phyloP scores from a whole-genome alignment of 1,284 basidiomycete species.

The Cerioporus squamosus region DNA sequence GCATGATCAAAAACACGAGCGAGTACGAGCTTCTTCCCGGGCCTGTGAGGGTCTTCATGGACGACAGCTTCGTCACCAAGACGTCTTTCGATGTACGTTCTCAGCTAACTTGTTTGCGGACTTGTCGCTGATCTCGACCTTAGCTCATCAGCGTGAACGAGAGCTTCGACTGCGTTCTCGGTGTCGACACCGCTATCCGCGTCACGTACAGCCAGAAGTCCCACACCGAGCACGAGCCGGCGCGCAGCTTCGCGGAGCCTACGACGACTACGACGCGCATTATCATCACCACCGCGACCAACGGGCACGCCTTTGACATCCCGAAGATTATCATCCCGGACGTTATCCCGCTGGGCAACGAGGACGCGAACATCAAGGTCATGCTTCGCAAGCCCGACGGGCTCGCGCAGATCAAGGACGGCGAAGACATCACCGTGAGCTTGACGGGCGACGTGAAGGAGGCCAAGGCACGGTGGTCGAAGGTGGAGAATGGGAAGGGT shows the following conservation, averaged over 20 bases:
- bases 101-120: conserved; percentile 47
- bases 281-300: conserved; percentile 47
- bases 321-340: conserved; percentile 51
- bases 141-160: conserved; percentile 53
- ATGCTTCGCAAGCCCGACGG: conserved; percentile 50
- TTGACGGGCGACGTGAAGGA: not conserved
- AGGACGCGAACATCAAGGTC: conserved; percentile 45
- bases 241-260: conserved; percentile 43
- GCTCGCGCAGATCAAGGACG: conserved; percentile 49
- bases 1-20: conserved; percentile 54
- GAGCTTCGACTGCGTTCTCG: conserved; percentile 57
- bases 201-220: conserved; percentile 2
- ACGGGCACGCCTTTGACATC: conserved; percentile 51
- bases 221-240: conserved; percentile 33
- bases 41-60: conserved; percentile 51
- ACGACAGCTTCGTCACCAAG: conserved; percentile 54
- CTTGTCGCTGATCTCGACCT: conserved; percentile 41
- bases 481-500: conserved; percentile 19
- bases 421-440: conserved; percentile 39
- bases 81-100: conserved; percentile 46
- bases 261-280: conserved; percentile 48
- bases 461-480: conserved; percentile 30
- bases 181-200: conserved; percentile 45
- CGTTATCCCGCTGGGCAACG: conserved; percentile 48
- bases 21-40: conserved; percentile 57